phyloP scores from a whole-genome alignment of 805 yeast species.

The Lachancea sp. region DNA sequence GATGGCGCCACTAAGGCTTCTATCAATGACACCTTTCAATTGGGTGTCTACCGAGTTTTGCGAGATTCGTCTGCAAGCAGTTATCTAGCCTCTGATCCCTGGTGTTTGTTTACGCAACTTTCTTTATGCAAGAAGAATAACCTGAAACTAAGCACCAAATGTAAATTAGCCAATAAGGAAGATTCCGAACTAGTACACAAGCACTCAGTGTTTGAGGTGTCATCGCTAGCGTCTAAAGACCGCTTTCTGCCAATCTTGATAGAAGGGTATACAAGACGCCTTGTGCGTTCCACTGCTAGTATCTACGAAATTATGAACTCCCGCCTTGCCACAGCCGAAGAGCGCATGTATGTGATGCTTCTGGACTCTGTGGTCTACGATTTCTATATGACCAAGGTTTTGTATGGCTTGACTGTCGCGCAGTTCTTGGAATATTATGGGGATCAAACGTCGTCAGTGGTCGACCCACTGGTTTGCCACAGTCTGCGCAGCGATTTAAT shows the following conservation, averaged over 20 bases:
- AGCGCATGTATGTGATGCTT: constrained; percentile 35
- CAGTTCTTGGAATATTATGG: constrained; percentile 24
- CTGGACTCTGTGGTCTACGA: constrained; percentile 47
- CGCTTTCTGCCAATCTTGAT: constrained; percentile 50
- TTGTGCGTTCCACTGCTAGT: constrained; percentile 34
- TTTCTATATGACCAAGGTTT: constrained; percentile 38
- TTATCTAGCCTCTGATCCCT: constrained; percentile 51
- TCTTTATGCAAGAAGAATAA: constrained; percentile 41
- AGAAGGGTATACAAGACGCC: constrained; percentile 39
- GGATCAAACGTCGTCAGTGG: background rate
- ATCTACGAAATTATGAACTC: constrained; percentile 35
- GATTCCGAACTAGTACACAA: constrained; percentile 9
- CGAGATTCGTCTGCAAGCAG: constrained; percentile 24
- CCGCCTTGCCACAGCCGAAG: constrained; percentile 29
- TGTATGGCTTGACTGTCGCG: constrained; percentile 20
- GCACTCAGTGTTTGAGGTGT: constrained; percentile 39
- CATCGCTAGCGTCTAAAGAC: constrained; percentile 44
- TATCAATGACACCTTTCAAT: constrained; percentile 35
- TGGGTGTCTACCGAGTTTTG: constrained; percentile 49
- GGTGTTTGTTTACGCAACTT: constrained; percentile 44
- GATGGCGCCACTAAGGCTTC: constrained; percentile 9
- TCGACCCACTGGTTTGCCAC: background rate
- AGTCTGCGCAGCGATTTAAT: constrained; percentile 13
- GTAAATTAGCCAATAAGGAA: constrained; percentile 3
- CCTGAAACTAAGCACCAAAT: constrained; percentile 38